A percentile compares a stretch with the other conserved stretches of the same genome.
phyloP scores from a whole-genome alignment of 495 filamentous ascomycete species.

The Lasiosphaeria hispida region DNA sequence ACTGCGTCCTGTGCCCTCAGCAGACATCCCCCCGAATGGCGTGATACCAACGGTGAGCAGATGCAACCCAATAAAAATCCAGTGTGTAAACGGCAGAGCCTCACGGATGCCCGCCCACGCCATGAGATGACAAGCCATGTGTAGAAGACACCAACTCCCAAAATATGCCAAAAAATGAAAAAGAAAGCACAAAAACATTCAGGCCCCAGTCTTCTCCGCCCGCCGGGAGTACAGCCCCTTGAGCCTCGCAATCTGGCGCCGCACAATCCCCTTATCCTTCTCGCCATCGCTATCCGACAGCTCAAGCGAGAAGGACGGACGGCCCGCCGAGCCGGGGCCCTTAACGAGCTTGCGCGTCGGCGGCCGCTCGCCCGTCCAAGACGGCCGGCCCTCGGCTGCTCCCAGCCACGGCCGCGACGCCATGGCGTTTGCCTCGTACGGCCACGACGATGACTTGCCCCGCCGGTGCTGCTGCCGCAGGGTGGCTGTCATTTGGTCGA shows the following conservation, averaged over 20 bases:
- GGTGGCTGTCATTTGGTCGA: neutral
- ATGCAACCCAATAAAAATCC: too few relatives aligned
- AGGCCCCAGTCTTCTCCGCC: constrained; percentile 12
- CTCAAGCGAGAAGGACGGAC: constrained; percentile 25
- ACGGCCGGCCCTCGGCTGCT: constrained; percentile 19
- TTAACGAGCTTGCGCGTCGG: constrained; percentile 28
- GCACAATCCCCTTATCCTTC: constrained; percentile 27
- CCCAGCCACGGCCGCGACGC: constrained; percentile 23
- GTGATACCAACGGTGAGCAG: too few relatives aligned
- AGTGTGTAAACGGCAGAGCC: too few relatives aligned
- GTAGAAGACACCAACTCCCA: too few relatives aligned
- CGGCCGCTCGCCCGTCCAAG: constrained; percentile 23
- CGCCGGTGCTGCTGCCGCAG: constrained; percentile 5
- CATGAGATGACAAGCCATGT: too few relatives aligned
- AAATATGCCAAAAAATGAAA: too few relatives aligned
- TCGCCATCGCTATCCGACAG: constrained; percentile 27
- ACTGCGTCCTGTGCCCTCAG: too few relatives aligned
- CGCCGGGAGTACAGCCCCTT: constrained; percentile 25
- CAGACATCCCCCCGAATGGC: too few relatives aligned
- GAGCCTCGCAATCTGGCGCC: constrained; percentile 26
- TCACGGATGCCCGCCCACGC: too few relatives aligned
- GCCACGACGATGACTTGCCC: constrained; percentile 1
- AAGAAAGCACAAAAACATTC: too few relatives aligned
- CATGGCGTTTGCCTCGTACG: neutral
- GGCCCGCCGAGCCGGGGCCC: constrained; percentile 23